Evolutionary conservation across 2,329 filamentous ascomycete species (phyloP).

Genomic region (Fusarium equiseti): DNA sequence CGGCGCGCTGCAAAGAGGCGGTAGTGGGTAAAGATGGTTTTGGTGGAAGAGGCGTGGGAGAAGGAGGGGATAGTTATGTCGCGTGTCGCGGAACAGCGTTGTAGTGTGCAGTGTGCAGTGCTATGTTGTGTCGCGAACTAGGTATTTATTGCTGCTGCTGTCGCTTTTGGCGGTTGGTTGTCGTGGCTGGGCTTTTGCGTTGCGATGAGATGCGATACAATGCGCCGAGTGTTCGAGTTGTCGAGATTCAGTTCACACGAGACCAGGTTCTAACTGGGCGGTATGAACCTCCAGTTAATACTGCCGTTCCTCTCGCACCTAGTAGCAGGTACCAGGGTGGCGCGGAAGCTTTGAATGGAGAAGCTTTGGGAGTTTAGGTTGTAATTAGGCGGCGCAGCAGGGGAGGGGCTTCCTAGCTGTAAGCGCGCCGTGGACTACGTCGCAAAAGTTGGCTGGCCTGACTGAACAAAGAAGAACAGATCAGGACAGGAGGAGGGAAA

Average conservation of each 20-base stretch:
- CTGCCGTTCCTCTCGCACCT: conserved; percentile 38
- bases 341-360: conserved; percentile 36
- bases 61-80: conserved; percentile 23
- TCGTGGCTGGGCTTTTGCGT: conserved; percentile 26
- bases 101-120: conserved; percentile 28
- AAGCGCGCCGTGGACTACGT: conserved; percentile 19
- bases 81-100: conserved; percentile 40
- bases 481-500: conserved; percentile 20
- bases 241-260: conserved; percentile 47
- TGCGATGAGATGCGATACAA: conserved; percentile 26
- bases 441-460: conserved; percentile 16
- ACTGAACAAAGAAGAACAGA: background rate
- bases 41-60: conserved; percentile 14
- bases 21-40: conserved; percentile 22
- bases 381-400: conserved; percentile 39
- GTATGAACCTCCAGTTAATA: conserved; percentile 42
- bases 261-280: conserved; percentile 47
- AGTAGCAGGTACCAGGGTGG: conserved; percentile 27
- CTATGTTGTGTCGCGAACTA: conserved; percentile 25
- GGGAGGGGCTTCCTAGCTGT: conserved; percentile 31
- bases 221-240: conserved; percentile 42
- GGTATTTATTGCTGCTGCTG: conserved; percentile 1
- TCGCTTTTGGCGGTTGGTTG: conserved; percentile 27
- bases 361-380: conserved; percentile 21
- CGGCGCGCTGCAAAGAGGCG: conserved; percentile 40